These are phyloP conservation scores for Dictyostelium discoideum DNA, from an alignment of 78 protist species.

Conservation along the genomic window dicty_2.7 NC_007091.3:228001-228500, in stretches of 20 bases:
- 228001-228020: not conserved
- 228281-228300: not conserved
- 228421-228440: not conserved
- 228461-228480: not conserved
- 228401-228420: not conserved
- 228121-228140: not conserved
- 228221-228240: not conserved
- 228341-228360: not conserved
- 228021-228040: not conserved
- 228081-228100: not conserved
- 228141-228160: not conserved
- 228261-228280: not conserved
- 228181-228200: not conserved
- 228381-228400: not conserved
- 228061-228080: not conserved
- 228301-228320: no score
- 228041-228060: not conserved
- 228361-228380: not conserved
- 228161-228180: not conserved
- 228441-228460: slow-evolving; percentile 3
- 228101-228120: not conserved
- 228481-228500: not conserved
- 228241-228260: not conserved
- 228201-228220: slow-evolving; percentile 5
- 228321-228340: no score